phyloP scores from a whole-genome alignment of 192 early-diverging fungal species.

The Backusella tuberculispora region DNA sequence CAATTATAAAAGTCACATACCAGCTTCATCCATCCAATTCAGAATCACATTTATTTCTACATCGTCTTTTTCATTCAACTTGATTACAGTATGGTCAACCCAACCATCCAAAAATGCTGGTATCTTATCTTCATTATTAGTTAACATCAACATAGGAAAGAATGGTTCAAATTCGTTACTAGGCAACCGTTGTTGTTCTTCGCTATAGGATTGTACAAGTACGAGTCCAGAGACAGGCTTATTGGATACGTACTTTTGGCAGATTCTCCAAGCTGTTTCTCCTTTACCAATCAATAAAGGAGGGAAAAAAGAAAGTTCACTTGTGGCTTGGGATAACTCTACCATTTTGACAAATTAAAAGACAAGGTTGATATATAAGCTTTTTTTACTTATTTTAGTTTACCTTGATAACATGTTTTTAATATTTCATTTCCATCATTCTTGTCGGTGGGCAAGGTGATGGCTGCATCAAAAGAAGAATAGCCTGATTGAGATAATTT shows the following conservation, averaged over 20 bases:
- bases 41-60: neutral
- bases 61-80: neutral
- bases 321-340: slow-evolving; percentile 22
- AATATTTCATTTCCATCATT: neutral
- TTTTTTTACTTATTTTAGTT: neutral
- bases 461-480: neutral
- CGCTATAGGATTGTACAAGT: neutral
- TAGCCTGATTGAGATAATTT: neutral
- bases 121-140: neutral
- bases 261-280: slow-evolving; percentile 16
- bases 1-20: slow-evolving; percentile 26
- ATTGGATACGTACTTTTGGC: slow-evolving; percentile 30
- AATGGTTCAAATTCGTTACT: slow-evolving; percentile 27
- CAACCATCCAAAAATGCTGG: slow-evolving; percentile 22
- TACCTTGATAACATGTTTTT: slow-evolving; percentile 16
- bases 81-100: slow-evolving; percentile 13
- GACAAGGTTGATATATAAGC: neutral
- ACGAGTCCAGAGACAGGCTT: slow-evolving; percentile 30
- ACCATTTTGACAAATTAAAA: neutral
- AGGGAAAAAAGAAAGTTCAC: slow-evolving; percentile 27
- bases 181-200: neutral
- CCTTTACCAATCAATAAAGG: slow-evolving; percentile 26
- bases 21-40: slow-evolving; percentile 29
- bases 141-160: slow-evolving; percentile 23
- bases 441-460: neutral